Percentiles rank a stretch among this genome's conserved stretches.
Conservation (phyloP, 2,329 filamentous ascomycete genomes). For the Neurospora sp. region DNA sequence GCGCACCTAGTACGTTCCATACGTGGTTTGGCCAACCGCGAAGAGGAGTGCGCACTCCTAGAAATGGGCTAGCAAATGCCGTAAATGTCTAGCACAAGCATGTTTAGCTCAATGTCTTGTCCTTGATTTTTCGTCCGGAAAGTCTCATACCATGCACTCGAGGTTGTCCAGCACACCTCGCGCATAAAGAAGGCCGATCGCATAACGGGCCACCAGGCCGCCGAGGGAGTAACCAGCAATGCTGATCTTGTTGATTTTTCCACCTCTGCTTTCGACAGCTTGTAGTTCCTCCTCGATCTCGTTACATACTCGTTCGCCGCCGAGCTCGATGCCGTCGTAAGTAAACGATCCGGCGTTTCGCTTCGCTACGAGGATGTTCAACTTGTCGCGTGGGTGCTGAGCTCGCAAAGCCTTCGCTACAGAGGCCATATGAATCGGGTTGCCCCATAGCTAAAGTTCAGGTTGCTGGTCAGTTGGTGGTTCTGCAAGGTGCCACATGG, state of each 20-base stretch:
- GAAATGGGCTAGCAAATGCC: conserved; percentile 79
- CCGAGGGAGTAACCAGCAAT: conserved; percentile 85
- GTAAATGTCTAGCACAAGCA: conserved; percentile 63
- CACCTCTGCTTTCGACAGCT: conserved; percentile 48
- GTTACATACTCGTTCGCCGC: conserved; percentile 56
- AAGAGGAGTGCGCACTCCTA: conserved; percentile 63
- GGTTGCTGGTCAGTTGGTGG: neutral
- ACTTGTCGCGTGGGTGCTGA: conserved; percentile 48
- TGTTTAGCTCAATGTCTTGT: neutral
- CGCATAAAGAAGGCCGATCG: conserved; percentile 72
- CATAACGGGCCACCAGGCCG: conserved; percentile 77
- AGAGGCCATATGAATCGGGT: conserved; percentile 61
- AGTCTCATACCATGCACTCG: conserved; percentile 56
- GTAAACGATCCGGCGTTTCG: conserved; percentile 65
- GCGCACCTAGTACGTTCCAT: conserved; percentile 78
- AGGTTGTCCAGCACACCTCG: conserved; percentile 72
- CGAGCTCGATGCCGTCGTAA: conserved; percentile 59
- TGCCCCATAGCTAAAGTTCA: conserved; percentile 59
- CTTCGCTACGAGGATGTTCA: conserved; percentile 63
- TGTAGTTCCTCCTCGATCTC: conserved; percentile 58
- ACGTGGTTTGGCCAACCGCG: conserved; percentile 56
- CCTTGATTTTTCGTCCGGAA: neutral
- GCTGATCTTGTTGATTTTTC: conserved; percentile 71
- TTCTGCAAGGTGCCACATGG: neutral
- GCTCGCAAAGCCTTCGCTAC: conserved; percentile 57